phyloP scores from a whole-genome alignment of 2,329 filamentous ascomycete species.

The Aureobasidium sp. region DNA sequence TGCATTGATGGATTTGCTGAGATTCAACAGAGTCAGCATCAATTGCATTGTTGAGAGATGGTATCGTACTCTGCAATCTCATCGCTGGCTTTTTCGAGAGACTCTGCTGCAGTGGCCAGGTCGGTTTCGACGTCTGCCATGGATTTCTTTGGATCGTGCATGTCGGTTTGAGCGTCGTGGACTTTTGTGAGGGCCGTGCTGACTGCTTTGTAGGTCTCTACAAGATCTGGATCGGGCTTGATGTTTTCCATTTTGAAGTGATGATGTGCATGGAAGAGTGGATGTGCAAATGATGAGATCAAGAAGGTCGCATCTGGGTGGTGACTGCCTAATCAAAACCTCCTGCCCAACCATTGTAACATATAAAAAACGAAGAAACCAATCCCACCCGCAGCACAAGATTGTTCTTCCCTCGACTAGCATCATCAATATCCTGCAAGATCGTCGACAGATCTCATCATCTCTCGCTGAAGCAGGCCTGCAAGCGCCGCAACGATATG shows the following conservation, averaged over 20 bases:
- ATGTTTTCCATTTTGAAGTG: background rate
- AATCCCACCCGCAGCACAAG: no score
- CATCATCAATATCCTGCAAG: background rate
- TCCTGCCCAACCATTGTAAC: no score
- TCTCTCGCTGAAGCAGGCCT: slow-evolving; percentile 1
- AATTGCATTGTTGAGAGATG: background rate
- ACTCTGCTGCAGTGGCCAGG: background rate
- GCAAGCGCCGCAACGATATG: slow-evolving; percentile 3
- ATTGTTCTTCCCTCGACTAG: background rate
- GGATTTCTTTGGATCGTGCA: background rate
- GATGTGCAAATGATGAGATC: no score
- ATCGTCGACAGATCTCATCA: background rate
- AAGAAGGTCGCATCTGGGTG: no score
- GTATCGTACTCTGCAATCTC: background rate
- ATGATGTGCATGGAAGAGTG: no score
- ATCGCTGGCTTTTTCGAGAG: background rate
- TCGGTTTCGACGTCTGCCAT: background rate
- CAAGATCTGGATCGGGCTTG: background rate
- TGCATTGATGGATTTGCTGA: background rate
- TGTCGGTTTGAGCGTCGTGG: background rate
- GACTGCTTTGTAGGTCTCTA: background rate
- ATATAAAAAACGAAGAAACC: no score
- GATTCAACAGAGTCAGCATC: no score
- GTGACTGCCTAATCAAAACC: no score
- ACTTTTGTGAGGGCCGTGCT: background rate